Evolutionary conservation across 805 yeast genomes (phyloP).

Genomic region (Tetrapisispora arboricola): DNA sequence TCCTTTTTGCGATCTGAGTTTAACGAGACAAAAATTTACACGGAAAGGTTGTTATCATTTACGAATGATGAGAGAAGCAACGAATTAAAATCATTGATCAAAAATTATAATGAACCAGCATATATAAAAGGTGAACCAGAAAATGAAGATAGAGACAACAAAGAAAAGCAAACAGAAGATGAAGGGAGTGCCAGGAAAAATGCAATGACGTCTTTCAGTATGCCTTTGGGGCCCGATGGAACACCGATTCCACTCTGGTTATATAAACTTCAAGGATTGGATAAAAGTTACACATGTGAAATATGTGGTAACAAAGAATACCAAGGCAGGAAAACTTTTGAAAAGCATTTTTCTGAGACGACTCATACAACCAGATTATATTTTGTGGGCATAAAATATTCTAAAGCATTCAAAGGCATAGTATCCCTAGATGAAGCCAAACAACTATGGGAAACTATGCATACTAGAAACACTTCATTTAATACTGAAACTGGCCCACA

Average conservation of each 20-base stretch:
- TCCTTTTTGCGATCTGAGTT: conserved; percentile 33
- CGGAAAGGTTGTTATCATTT: conserved; percentile 55
- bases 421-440: conserved; percentile 58
- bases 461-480: conserved; percentile 4
- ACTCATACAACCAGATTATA: conserved; percentile 65
- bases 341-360: conserved; percentile 61
- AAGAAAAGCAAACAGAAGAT: conserved; percentile 11
- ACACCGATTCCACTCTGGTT: conserved; percentile 90
- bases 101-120: conserved; percentile 27
- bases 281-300: conserved; percentile 65
- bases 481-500: conserved; percentile 2
- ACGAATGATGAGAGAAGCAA: conserved; percentile 59
- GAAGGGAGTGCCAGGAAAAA: conserved; percentile 26
- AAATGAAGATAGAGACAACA: conserved; percentile 18
- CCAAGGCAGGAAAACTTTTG: conserved; percentile 63
- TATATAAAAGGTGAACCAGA: conserved; percentile 34
- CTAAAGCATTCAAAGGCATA: conserved; percentile 49
- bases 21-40: conserved; percentile 44
- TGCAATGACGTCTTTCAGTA: conserved; percentile 29
- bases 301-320: conserved; percentile 70
- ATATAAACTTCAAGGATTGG: conserved; percentile 79
- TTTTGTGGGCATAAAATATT: conserved; percentile 59
- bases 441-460: conserved; percentile 41
- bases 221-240: conserved; percentile 84
- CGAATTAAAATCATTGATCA: conserved; percentile 38